Conservation (phyloP, 305 asterid species). For the Solanum aculeatissimum region DNA sequence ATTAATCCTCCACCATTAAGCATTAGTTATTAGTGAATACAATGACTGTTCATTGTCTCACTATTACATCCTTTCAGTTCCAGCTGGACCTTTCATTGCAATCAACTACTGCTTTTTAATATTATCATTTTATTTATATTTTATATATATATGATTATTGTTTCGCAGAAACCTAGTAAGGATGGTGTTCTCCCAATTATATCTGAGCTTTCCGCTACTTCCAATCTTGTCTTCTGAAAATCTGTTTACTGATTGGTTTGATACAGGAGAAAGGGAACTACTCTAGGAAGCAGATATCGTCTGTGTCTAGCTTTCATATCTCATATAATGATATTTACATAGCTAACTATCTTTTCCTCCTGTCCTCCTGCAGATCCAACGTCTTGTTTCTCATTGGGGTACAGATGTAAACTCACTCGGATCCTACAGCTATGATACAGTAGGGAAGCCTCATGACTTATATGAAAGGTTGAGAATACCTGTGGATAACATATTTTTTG, state of each 20-base stretch:
- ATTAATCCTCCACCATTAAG: not conserved
- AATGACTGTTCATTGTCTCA: not conserved
- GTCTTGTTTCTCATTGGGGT: conserved; percentile 94
- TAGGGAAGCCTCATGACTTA: conserved; percentile 77
- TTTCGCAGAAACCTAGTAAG: not conserved
- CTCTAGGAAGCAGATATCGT: not conserved
- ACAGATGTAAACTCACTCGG: conserved; percentile 67
- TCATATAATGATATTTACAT: not conserved
- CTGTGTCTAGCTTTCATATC: not conserved
- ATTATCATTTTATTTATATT: not conserved
- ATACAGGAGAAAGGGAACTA: not conserved
- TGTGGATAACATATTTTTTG: conserved; percentile 84
- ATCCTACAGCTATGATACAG: conserved; percentile 82
- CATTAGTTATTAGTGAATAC: not conserved
- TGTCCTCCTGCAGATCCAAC: conserved; percentile 54
- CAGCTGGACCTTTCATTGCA: not conserved
- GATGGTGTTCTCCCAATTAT: not conserved
- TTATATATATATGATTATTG: not conserved
- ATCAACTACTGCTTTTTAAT: not conserved
- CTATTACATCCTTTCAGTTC: not conserved
- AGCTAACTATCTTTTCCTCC: not conserved
- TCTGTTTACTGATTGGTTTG: not conserved
- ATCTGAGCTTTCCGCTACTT: not conserved
- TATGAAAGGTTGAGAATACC: conserved; percentile 80
- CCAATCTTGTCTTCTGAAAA: not conserved